phyloP scores from a whole-genome alignment of 1,284 basidiomycete genomes.

The Apiotrichum porosum region DNA sequence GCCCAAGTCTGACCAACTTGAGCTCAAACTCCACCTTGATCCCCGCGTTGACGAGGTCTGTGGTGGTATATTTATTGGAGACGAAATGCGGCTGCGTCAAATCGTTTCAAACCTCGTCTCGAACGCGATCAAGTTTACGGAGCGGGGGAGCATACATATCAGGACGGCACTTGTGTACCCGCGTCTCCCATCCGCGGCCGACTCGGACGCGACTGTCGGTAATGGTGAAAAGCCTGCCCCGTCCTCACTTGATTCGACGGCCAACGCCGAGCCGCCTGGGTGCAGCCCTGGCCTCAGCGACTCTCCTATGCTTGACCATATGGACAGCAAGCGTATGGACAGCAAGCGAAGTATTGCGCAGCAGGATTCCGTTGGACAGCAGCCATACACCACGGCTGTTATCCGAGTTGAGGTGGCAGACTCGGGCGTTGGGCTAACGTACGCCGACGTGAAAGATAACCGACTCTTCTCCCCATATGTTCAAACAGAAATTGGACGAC shows the following conservation, averaged over 20 bases:
- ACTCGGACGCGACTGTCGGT: too few relatives aligned
- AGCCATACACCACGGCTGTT: conserved; percentile 42
- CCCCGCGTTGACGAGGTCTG: conserved; percentile 46
- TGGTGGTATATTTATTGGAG: conserved; percentile 52
- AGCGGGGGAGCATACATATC: conserved; percentile 54
- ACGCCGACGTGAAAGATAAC: conserved; percentile 62
- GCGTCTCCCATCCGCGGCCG: neutral
- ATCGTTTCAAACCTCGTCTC: conserved; percentile 55
- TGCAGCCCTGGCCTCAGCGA: too few relatives aligned
- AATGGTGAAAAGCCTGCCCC: too few relatives aligned
- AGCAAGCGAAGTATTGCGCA: too few relatives aligned
- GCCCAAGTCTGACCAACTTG: conserved; percentile 62
- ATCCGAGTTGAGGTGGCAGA: conserved; percentile 75
- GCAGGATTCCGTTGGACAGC: neutral
- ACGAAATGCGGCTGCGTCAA: conserved; percentile 65
- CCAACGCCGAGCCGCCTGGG: too few relatives aligned
- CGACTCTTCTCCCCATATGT: conserved; percentile 47
- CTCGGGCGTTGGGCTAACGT: conserved; percentile 69
- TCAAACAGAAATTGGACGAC: conserved; percentile 58
- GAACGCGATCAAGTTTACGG: conserved; percentile 62
- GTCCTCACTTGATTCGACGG: too few relatives aligned
- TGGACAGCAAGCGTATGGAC: neutral
- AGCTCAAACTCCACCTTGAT: conserved; percentile 40
- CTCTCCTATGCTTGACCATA: neutral
- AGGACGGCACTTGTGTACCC: conserved; percentile 46